These are phyloP conservation scores for Peltaster fructicola DNA, from an alignment of 2,329 filamentous ascomycete genomes.

Conservation along the genomic window DNA sequence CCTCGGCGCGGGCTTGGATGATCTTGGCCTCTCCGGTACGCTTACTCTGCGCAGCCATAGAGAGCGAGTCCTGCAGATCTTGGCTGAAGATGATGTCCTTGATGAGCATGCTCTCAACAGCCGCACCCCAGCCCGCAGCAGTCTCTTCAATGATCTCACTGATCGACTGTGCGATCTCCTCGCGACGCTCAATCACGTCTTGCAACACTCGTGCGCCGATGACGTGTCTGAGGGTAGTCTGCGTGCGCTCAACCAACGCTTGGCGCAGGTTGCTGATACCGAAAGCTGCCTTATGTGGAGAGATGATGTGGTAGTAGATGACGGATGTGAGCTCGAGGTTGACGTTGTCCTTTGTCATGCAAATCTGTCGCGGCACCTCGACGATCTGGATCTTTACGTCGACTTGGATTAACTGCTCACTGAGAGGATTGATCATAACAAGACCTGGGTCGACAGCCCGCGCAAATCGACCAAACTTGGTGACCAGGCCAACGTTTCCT, in stretches of 20 bases:
- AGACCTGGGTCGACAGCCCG: constrained; percentile 91
- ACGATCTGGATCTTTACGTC: constrained; percentile 99
- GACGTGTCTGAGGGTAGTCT: constrained; percentile 92
- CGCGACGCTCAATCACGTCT: constrained; percentile 94
- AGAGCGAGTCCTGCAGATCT: constrained; percentile 87
- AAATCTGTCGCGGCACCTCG: constrained; percentile 86
- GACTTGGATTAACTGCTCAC: constrained; percentile 74
- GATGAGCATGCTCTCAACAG: constrained; percentile 96
- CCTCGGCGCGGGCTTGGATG: constrained; percentile 89
- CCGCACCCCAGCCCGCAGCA: constrained; percentile 81
- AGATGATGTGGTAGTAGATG: constrained; percentile 96
- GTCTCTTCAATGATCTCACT: constrained; percentile 96
- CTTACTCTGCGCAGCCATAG: constrained; percentile 97
- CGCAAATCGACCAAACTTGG: constrained; percentile 88
- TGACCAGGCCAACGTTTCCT: constrained; percentile 88
- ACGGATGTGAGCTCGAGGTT: constrained; percentile 85
- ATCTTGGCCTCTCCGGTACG: constrained; percentile 97
- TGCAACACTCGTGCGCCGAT: constrained; percentile 89
- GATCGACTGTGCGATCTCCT: constrained; percentile 90
- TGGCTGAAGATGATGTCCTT: constrained; percentile 97
- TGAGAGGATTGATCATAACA: constrained; percentile 92
- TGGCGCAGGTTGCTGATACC: constrained; percentile 88
- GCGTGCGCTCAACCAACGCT: constrained; percentile 92
- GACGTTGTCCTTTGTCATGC: constrained; percentile 99
- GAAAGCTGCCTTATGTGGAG: constrained; percentile 91